Conservation (phyloP, 2,329 filamentous ascomycete species). For the Sporothrix brunneoviolacea region DNA sequence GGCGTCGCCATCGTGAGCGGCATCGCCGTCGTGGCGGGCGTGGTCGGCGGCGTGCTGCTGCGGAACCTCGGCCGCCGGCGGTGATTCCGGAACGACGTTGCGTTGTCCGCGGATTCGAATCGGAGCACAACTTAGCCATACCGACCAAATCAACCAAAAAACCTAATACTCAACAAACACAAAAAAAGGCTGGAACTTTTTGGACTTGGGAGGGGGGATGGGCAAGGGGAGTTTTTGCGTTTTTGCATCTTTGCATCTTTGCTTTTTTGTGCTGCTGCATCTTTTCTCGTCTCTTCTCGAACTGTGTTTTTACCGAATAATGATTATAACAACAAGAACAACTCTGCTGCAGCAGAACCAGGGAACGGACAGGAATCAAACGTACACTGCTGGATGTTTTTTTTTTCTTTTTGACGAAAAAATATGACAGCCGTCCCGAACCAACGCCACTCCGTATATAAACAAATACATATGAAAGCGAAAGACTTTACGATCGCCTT, state of each 20-base stretch:
- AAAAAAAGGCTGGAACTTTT: slow-evolving; percentile 9
- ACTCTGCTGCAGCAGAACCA: background rate
- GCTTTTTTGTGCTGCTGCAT: background rate
- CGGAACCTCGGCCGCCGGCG: slow-evolving; percentile 62
- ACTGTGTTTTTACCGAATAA: slow-evolving; percentile 1
- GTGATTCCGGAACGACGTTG: slow-evolving; percentile 24
- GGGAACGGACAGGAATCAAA: slow-evolving; percentile 11
- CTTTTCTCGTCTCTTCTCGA: background rate
- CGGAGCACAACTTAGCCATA: too few species aligned
- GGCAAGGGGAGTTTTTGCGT: slow-evolving; percentile 6
- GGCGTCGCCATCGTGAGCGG: slow-evolving; percentile 94
- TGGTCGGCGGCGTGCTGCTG: slow-evolving; percentile 81
- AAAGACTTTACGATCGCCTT: background rate
- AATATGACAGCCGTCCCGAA: slow-evolving; percentile 2
- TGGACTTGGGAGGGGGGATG: background rate
- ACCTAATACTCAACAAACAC: background rate
- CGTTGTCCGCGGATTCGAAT: too few species aligned
- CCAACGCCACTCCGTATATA: slow-evolving; percentile 13
- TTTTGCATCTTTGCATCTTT: slow-evolving; percentile 1
- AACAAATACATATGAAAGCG: slow-evolving; percentile 6
- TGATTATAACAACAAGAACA: slow-evolving; percentile 3
- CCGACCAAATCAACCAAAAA: too few species aligned
- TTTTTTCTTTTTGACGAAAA: background rate
- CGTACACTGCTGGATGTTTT: slow-evolving; percentile 6
- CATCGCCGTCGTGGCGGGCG: slow-evolving; percentile 84